Evolutionary conservation across 768 basidiomycete species (phyloP).

Genomic region (Paxillus rubicundulus): DNA sequence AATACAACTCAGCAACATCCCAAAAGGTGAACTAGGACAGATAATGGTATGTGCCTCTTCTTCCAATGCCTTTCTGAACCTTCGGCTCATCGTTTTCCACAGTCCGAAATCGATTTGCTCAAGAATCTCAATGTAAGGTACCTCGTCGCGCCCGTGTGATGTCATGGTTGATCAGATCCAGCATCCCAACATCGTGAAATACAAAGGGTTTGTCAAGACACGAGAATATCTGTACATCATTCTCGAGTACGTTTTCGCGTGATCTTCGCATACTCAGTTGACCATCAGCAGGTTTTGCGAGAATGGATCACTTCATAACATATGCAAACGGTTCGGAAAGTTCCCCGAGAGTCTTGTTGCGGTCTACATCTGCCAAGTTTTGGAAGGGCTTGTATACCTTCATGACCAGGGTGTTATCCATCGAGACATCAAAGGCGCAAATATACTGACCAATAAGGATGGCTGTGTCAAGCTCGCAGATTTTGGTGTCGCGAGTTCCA

Average conservation of each 20-base stretch:
- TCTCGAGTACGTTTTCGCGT: constrained; percentile 63
- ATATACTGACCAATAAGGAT: constrained; percentile 98
- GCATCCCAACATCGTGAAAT: constrained; percentile 98
- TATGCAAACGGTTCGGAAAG: constrained; percentile 96
- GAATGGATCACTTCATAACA: constrained; percentile 94
- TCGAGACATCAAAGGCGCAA: constrained; percentile 98
- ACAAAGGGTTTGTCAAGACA: constrained; percentile 97
- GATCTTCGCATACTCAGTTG: constrained; percentile 3
- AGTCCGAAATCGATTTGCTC: constrained; percentile 96
- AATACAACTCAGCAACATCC: constrained; percentile 91
- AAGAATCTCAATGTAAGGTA: constrained; percentile 88
- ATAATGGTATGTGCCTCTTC: constrained; percentile 83
- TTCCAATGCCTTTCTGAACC: neutral
- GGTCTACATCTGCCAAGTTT: constrained; percentile 93
- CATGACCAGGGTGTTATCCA: constrained; percentile 99
- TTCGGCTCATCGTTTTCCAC: constrained; percentile 9
- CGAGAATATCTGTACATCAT: constrained; percentile 95
- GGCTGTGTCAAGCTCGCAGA: constrained; percentile 98
- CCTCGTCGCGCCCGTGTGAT: neutral
- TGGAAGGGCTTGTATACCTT: constrained; percentile 93
- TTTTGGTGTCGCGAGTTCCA: constrained; percentile 90
- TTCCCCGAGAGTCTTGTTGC: constrained; percentile 97
- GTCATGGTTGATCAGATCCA: constrained; percentile 33
- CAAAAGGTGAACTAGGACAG: constrained; percentile 89
- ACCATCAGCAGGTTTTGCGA: constrained; percentile 75